Evolutionary conservation across 2,329 filamentous ascomycete species (phyloP).

Genomic region (Leptographium wingfieldii): DNA sequence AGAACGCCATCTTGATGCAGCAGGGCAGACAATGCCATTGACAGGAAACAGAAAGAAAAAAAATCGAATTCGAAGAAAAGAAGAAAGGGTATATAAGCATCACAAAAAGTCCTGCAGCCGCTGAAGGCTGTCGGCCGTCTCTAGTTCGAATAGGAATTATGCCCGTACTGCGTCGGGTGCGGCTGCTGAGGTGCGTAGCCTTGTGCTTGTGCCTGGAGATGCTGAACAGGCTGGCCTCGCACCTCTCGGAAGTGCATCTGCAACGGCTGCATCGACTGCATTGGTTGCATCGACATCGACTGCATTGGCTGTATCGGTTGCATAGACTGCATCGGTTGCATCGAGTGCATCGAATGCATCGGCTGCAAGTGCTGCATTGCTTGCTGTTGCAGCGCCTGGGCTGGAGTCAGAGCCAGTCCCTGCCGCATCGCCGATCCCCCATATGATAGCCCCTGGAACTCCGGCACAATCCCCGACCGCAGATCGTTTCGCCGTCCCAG

Average conservation of each 20-base stretch:
- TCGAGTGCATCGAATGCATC: neutral
- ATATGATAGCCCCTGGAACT: conserved; percentile 26
- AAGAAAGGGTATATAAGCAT: neutral
- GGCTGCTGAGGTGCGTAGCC: conserved; percentile 1
- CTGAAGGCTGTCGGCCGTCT: neutral
- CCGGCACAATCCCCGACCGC: conserved; percentile 58
- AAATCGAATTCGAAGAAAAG: neutral
- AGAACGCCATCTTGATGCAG: neutral
- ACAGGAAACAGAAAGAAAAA: neutral
- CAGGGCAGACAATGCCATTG: neutral
- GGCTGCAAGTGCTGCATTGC: conserved; percentile 3
- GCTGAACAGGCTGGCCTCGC: neutral
- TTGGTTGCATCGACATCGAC: neutral
- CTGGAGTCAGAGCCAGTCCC: conserved; percentile 6
- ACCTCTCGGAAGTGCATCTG: conserved; percentile 2
- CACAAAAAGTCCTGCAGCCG: too few species aligned
- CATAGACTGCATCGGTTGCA: neutral
- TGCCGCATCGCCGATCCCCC: conserved; percentile 1
- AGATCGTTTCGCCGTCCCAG: conserved; percentile 57
- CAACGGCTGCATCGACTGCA: neutral
- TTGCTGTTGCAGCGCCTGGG: conserved; percentile 6
- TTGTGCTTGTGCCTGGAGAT: neutral
- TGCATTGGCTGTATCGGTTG: neutral
- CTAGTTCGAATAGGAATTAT: neutral
- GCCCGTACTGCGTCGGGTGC: neutral